A percentile compares a stretch with the other conserved stretches of the same genome.
phyloP scores from a whole-genome alignment of 2,329 filamentous ascomycete genomes.

The Alternaria sp. region DNA sequence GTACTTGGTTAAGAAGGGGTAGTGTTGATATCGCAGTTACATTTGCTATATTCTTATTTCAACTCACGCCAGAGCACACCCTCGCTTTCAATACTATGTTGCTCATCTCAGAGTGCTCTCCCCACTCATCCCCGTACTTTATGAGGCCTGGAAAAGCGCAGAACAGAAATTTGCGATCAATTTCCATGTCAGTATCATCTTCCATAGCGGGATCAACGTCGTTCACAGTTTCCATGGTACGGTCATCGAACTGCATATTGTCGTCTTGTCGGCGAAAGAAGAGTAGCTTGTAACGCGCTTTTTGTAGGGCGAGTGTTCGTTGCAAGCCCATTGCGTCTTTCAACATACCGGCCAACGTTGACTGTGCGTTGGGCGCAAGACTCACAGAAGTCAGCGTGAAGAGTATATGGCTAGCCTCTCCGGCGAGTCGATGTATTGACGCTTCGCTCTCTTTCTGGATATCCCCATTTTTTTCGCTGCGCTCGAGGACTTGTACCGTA shows the following conservation, averaged over 20 bases:
- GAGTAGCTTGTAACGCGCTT: constrained; percentile 38
- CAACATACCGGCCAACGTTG: constrained; percentile 34
- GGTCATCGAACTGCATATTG: constrained; percentile 28
- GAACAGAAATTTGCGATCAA: constrained; percentile 33
- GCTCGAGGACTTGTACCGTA: constrained; percentile 40
- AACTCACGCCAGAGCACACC: constrained; percentile 36
- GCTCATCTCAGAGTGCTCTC: constrained; percentile 34
- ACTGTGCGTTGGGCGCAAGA: constrained; percentile 27
- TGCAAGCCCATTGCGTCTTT: constrained; percentile 37
- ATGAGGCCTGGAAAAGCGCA: constrained; percentile 47
- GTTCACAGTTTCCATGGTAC: constrained; percentile 45
- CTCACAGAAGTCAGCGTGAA: constrained; percentile 34
- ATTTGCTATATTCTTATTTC: neutral
- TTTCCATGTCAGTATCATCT: constrained; percentile 29
- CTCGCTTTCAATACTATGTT: constrained; percentile 45
- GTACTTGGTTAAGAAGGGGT: neutral
- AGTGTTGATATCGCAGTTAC: neutral
- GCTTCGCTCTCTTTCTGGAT: constrained; percentile 24
- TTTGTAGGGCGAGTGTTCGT: constrained; percentile 40
- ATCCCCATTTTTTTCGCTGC: constrained; percentile 16
- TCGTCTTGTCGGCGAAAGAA: constrained; percentile 30
- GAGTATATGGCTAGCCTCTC: constrained; percentile 34
- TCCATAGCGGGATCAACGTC: constrained; percentile 34
- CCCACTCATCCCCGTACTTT: constrained; percentile 42
- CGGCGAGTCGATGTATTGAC: constrained; percentile 28